Percentiles rank a stretch among this genome's conserved stretches.
Conservation (phyloP, 1,139 yeast genomes). For the Suhomyces chickasaworum region DNA sequence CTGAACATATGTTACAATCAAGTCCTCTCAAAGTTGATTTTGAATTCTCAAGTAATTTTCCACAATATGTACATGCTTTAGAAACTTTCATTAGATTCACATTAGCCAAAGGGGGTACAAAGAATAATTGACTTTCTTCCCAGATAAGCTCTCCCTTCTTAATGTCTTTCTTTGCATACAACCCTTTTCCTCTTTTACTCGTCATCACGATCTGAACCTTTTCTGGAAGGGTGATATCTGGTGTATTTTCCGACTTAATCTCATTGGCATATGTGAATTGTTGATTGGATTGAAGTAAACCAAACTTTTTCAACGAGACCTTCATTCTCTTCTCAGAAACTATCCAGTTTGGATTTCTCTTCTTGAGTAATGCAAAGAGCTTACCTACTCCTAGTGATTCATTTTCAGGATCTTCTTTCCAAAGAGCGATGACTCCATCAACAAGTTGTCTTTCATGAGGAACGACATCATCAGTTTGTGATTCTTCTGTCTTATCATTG, state of each 20-base stretch:
- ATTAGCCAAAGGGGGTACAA: slow-evolving; percentile 73
- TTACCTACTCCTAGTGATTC: slow-evolving; percentile 60
- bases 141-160: slow-evolving; percentile 57
- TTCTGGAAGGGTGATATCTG: slow-evolving; percentile 51
- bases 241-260: slow-evolving; percentile 56
- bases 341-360: slow-evolving; percentile 60
- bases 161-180: slow-evolving; percentile 48
- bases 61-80: slow-evolving; percentile 81
- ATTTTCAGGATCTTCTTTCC: slow-evolving; percentile 69
- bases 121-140: slow-evolving; percentile 63
- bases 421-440: slow-evolving; percentile 59
- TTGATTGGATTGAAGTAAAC: slow-evolving; percentile 44
- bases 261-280: slow-evolving; percentile 53
- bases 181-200: slow-evolving; percentile 50
- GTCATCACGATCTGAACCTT: slow-evolving; percentile 47
- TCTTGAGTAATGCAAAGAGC: slow-evolving; percentile 53
- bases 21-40: slow-evolving; percentile 50
- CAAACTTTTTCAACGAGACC: slow-evolving; percentile 55
- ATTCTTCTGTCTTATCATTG: slow-evolving; percentile 30
- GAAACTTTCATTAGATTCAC: slow-evolving; percentile 63
- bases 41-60: slow-evolving; percentile 49
- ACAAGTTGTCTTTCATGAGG: slow-evolving; percentile 71
- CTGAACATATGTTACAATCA: slow-evolving; percentile 68
- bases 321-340: slow-evolving; percentile 62
- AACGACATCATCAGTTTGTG: slow-evolving; percentile 33